A percentile compares a stretch with the other conserved stretches of the same genome.
Conservation (phyloP, 257 asterid species). For the Solanum tacnaense region DNA sequence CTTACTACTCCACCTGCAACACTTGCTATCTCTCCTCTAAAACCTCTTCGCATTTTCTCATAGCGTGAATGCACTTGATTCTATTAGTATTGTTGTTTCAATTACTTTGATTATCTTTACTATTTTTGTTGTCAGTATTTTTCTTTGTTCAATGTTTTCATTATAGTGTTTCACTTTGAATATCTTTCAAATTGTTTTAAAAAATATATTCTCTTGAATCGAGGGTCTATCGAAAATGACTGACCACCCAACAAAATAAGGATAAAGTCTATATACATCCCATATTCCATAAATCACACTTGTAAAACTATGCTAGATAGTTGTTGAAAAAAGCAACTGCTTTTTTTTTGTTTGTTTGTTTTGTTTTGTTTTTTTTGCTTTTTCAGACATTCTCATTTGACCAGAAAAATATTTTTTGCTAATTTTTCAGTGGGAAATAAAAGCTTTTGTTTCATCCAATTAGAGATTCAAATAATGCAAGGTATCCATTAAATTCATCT, state of each 20-base stretch:
- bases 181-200: background rate
- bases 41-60: background rate
- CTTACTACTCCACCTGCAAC: background rate
- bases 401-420: background rate
- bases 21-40: background rate
- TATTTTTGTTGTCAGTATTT: background rate
- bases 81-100: background rate
- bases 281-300: background rate
- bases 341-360: background rate
- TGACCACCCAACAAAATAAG: background rate
- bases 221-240: background rate
- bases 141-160: background rate
- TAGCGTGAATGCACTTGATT: background rate
- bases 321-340: background rate
- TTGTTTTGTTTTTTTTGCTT: background rate
- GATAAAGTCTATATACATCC: background rate
- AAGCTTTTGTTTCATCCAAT: background rate
- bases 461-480: background rate
- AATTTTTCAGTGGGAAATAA: background rate
- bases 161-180: background rate
- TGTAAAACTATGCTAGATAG: background rate
- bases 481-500: background rate
- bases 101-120: background rate
- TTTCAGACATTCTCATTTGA: background rate
- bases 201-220: background rate